A percentile compares a stretch with the other conserved stretches of the same genome.
Evolutionary conservation across 345 rosid species (phyloP).

Genomic region (Jatropha curcas): DNA sequence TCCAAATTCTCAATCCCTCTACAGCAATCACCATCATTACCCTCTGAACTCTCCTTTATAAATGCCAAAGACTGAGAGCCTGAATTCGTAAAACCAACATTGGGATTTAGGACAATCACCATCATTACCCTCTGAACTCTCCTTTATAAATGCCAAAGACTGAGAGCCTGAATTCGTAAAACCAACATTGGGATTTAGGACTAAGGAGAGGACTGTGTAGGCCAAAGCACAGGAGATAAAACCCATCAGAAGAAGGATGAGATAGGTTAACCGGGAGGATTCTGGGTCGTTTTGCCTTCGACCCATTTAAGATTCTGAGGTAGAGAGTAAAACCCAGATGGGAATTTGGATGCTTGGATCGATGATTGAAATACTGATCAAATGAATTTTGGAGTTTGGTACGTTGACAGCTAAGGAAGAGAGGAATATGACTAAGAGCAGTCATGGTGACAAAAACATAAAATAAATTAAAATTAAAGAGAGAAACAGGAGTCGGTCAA

Average conservation of each 20-base stretch:
- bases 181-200: constrained; percentile 40
- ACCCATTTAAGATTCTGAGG: constrained; percentile 47
- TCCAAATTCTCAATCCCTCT: constrained; percentile 81
- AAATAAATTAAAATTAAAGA: neutral
- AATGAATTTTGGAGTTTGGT: constrained; percentile 4
- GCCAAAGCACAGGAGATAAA: constrained; percentile 59
- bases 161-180: constrained; percentile 14
- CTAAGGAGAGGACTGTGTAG: constrained; percentile 61
- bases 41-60: constrained; percentile 17
- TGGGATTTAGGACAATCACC: constrained; percentile 48
- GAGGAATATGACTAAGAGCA: neutral
- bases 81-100: constrained; percentile 15
- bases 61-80: constrained; percentile 16
- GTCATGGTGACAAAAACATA: neutral
- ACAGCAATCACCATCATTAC: constrained; percentile 54
- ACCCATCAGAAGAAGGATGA: constrained; percentile 51
- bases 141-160: constrained; percentile 20
- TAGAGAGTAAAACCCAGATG: constrained; percentile 12
- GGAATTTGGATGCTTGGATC: neutral
- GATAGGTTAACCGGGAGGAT: constrained; percentile 54
- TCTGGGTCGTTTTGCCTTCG: constrained; percentile 63
- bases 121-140: constrained; percentile 13
- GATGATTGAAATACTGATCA: neutral
- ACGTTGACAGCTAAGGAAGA: constrained; percentile 16
- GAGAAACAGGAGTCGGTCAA: neutral